Percentiles rank a stretch among this genome's conserved stretches.
These are phyloP conservation scores for Choanephora cucurbitarum DNA, from an alignment of 371 early-diverging fungal species.

Conservation along the genomic window DNA sequence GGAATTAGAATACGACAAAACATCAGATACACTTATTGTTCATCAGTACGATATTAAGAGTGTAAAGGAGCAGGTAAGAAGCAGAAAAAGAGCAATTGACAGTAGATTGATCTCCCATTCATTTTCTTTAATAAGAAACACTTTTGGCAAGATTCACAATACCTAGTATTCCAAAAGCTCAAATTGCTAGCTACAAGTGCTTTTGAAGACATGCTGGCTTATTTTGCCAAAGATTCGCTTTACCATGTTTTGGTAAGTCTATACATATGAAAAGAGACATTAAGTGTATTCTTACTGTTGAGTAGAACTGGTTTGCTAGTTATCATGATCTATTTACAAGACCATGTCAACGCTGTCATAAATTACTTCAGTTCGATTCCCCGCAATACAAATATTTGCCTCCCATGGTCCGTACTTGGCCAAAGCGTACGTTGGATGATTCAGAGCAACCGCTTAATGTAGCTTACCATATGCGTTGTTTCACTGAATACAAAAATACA, in stretches of 20 bases:
- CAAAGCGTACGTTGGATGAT: conserved; percentile 17
- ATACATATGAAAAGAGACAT: not conserved
- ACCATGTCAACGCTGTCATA: conserved; percentile 48
- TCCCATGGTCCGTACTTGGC: conserved; percentile 51
- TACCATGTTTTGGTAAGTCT: conserved; percentile 33
- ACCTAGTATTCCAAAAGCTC: conserved; percentile 43
- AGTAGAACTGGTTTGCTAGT: conserved; percentile 45
- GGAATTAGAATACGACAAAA: conserved; percentile 33
- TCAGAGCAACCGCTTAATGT: conserved; percentile 17
- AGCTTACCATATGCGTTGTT: conserved; percentile 45
- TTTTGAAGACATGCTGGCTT: conserved; percentile 39
- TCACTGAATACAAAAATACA: conserved; percentile 22
- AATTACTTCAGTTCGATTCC: conserved; percentile 45
- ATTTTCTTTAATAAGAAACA: conserved; percentile 13
- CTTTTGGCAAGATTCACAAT: conserved; percentile 34
- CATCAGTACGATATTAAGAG: conserved; percentile 43
- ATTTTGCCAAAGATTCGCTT: conserved; percentile 37
- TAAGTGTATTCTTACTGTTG: not conserved
- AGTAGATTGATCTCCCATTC: no score
- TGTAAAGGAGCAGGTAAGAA: conserved; percentile 40
- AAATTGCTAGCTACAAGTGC: conserved; percentile 36
- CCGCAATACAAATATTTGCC: conserved; percentile 47
- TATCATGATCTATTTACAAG: conserved; percentile 40
- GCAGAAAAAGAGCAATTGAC: not conserved
- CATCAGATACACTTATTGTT: conserved; percentile 32